A percentile compares a stretch with the other conserved stretches of the same genome.
Conservation (phyloP, 2,329 filamentous ascomycete species). For the Neopestalotiopsis sp. region DNA sequence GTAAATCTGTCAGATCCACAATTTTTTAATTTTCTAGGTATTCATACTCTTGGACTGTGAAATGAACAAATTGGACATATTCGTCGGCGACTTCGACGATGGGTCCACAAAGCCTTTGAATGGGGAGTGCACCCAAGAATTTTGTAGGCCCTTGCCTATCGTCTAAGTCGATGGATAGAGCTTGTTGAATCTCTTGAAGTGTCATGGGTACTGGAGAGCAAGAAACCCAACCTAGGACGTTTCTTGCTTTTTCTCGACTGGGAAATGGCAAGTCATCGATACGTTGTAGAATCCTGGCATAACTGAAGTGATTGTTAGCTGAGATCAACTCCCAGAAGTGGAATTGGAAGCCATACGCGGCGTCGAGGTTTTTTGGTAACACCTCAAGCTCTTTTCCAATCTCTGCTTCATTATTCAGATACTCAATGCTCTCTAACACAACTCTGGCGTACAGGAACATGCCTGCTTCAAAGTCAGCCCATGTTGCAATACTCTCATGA, state of each 20-base stretch:
- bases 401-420: slow-evolving; percentile 25
- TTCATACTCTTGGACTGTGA: slow-evolving; percentile 37
- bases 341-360: not conserved
- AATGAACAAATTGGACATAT: slow-evolving; percentile 38
- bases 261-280: slow-evolving; percentile 20
- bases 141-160: not conserved
- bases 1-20: not conserved
- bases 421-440: slow-evolving; percentile 29
- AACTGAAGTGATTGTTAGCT: slow-evolving; percentile 13
- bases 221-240: slow-evolving; percentile 30
- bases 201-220: slow-evolving; percentile 27
- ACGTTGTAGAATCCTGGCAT: slow-evolving; percentile 21
- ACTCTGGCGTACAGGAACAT: slow-evolving; percentile 40
- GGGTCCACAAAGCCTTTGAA: slow-evolving; percentile 34
- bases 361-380: not conserved
- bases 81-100: slow-evolving; percentile 36
- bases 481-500: not conserved
- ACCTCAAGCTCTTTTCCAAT: not conserved
- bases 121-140: slow-evolving; percentile 20
- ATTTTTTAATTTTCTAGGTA: too few species aligned
- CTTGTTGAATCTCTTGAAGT: slow-evolving; percentile 26
- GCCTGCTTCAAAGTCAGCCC: slow-evolving; percentile 24
- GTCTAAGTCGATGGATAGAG: slow-evolving; percentile 19
- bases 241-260: slow-evolving; percentile 20
- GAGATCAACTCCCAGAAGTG: not conserved